These are phyloP conservation scores for Acanthamoeba culbertsoni DNA, from an alignment of 208 protist genomes.

Conservation along the genomic window DNA sequence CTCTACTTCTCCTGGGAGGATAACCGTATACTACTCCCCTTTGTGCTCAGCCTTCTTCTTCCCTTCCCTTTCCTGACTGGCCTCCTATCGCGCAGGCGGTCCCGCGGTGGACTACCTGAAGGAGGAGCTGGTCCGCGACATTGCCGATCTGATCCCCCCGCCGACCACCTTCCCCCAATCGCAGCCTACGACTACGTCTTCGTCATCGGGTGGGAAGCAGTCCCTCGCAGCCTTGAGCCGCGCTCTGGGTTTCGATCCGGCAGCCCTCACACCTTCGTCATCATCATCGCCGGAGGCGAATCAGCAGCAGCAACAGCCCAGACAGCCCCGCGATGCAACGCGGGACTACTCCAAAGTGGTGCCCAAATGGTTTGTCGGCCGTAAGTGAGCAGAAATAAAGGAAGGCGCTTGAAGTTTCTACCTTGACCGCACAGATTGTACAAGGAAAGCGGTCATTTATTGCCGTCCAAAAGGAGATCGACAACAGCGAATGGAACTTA, in stretches of 20 bases:
- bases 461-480: too few species aligned
- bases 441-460: too few species aligned
- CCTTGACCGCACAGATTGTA: too few species aligned
- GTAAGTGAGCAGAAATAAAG: background rate
- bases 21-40: background rate
- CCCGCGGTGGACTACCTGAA: constrained; percentile 1
- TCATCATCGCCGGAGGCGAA: background rate
- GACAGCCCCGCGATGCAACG: background rate
- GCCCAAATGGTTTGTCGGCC: background rate
- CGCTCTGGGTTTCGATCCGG: background rate
- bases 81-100: background rate
- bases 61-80: background rate
- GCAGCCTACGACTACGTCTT: background rate
- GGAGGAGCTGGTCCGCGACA: background rate
- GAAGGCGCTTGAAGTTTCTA: too few species aligned
- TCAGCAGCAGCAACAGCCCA: background rate
- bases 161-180: constrained; percentile 14
- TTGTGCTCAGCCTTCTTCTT: background rate
- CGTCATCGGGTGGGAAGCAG: background rate
- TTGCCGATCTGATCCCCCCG: background rate
- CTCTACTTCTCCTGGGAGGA: constrained; percentile 35
- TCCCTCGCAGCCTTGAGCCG: background rate
- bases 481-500: too few species aligned
- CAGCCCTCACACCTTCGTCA: background rate
- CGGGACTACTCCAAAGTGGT: background rate